Base-by-base conservation (phyloP, 2,329 filamentous ascomycete species). In the Colletotrichum incanum region DNA sequence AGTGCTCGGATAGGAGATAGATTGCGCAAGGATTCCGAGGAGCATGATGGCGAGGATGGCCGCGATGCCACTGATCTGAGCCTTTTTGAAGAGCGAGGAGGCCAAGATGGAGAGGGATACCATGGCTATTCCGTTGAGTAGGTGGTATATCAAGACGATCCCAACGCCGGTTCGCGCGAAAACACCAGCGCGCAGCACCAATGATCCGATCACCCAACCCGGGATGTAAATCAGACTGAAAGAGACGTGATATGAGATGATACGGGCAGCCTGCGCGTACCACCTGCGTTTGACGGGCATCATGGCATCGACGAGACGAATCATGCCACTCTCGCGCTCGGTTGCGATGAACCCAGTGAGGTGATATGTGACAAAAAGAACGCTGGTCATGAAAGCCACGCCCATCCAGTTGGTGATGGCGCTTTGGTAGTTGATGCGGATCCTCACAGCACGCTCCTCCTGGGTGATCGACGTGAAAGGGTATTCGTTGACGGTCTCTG, bases 301-400 rank as follows among this genome's bases (percentile, higher is more conserved):
- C 94, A 97, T 98, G 66, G 94, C 93, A 81, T 98, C 95, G 54
- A 98, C 90, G 37, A 98, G 86, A 74, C 95, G 93, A 5, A 94
- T 94, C 89, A 98, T 96, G 70, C 95, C 95, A 20, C 91, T 86
- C 83, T 98, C 95, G 67, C 95, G 87, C 82, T 98, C 95, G 2
- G 92, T 91, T 9, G 95, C 95, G 79, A 97, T 92, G 76, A 95
- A 91, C 11, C 95, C 95, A 0, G 94, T 94, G 68, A 97, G 86
- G 77, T 98, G 95, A 79, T 98, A 98, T 47, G 92, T 92, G 34
- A 98, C 89, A 66, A 94, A 94, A 56, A 96, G 91, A 66, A 96
- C 88, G 26, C 91, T 93, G 61, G 95, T 90, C 77, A 97, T 91
- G 78, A 97, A 94, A 1, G 92, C 91, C 26, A 97, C 91, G 20